These are phyloP conservation scores for Tulasnella sp. DNA, from an alignment of 768 basidiomycete species.

Conservation along the genomic window DNA sequence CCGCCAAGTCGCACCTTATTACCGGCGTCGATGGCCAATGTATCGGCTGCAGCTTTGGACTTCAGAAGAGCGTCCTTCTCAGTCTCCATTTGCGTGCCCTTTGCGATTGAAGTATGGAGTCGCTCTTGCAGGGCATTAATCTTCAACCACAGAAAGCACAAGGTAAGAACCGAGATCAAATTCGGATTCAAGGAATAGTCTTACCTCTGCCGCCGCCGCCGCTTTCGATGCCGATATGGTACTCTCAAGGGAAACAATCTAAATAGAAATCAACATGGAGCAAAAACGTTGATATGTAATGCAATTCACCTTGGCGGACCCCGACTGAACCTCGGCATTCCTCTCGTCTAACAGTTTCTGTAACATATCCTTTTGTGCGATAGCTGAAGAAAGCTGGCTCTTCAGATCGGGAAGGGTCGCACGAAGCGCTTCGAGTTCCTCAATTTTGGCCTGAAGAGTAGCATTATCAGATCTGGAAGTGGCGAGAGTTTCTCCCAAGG, in stretches of 20 bases:
- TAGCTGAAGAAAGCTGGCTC: background rate
- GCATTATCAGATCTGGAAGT: background rate
- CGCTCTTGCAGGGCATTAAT: background rate
- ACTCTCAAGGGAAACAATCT: constrained; percentile 14
- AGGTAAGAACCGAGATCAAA: no score
- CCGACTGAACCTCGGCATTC: background rate
- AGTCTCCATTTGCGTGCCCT: background rate
- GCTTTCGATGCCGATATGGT: background rate
- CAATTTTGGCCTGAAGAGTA: background rate
- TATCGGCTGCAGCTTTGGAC: background rate
- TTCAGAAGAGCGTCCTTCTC: background rate
- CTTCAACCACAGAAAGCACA: background rate
- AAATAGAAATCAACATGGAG: background rate
- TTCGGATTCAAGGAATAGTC: no score
- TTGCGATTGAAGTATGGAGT: background rate
- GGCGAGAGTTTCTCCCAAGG: background rate
- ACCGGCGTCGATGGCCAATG: background rate
- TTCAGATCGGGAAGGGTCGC: background rate
- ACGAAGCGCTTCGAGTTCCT: constrained; percentile 10
- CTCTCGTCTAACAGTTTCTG: background rate
- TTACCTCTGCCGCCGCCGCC: background rate
- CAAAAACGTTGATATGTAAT: background rate
- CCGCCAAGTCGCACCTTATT: background rate
- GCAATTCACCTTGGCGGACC: background rate
- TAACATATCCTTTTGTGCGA: background rate